These are phyloP conservation scores for Diaporthe sp. DNA, from an alignment of 2,329 filamentous ascomycete species.

Conservation along the genomic window DNA sequence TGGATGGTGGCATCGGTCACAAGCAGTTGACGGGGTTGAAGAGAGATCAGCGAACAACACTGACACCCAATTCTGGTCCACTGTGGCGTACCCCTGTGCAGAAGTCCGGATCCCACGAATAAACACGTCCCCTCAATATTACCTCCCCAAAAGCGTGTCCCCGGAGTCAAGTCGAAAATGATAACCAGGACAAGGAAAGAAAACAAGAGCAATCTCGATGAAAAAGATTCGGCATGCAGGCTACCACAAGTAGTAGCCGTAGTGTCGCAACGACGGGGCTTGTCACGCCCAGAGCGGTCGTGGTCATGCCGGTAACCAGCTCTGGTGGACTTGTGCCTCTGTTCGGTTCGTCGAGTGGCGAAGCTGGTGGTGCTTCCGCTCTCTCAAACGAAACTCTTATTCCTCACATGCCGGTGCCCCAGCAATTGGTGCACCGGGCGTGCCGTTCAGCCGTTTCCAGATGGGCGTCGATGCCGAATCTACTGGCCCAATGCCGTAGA, in stretches of 20 bases:
- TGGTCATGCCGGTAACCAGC: conserved; percentile 14
- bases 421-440: conserved; percentile 52
- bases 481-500: conserved; percentile 40
- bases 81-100: neutral
- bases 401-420: conserved; percentile 43
- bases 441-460: conserved; percentile 55
- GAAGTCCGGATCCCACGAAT: conserved; percentile 5
- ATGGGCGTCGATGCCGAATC: conserved; percentile 24
- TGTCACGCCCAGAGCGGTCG: conserved; percentile 41
- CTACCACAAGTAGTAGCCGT: conserved; percentile 44
- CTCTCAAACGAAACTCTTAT: conserved; percentile 39
- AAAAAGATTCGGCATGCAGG: conserved; percentile 26
- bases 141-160: conserved; percentile 55
- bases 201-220: conserved; percentile 44
- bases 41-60: neutral
- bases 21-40: conserved; percentile 1
- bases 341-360: conserved; percentile 32
- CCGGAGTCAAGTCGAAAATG: conserved; percentile 46
- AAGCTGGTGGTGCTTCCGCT: conserved; percentile 34
- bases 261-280: conserved; percentile 51
- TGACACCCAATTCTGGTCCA: neutral
- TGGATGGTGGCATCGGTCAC: neutral
- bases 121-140: conserved; percentile 48
- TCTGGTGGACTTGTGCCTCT: conserved; percentile 37
- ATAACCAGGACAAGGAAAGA: conserved; percentile 46